Conservation (phyloP, 169 alveolate species). For the Babesia ovis region DNA sequence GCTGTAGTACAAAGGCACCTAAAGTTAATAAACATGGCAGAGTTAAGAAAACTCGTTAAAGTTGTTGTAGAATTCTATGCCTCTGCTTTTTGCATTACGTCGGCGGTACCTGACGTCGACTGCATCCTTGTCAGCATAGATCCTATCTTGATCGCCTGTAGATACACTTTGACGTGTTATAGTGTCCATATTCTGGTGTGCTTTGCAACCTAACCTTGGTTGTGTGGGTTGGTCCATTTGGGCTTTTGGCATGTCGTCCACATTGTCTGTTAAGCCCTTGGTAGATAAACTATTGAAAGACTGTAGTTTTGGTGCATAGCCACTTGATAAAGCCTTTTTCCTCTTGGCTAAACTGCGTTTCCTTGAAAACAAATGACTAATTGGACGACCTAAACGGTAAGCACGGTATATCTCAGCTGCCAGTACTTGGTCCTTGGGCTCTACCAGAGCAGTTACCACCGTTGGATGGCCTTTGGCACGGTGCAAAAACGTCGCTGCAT, state of each 20-base stretch:
- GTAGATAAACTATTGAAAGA: background rate
- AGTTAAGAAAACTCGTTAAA: conserved; percentile 38
- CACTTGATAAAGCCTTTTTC: background rate
- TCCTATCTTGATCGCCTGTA: background rate
- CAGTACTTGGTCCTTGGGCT: conserved; percentile 3
- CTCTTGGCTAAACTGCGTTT: conserved; percentile 41
- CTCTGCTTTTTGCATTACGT: conserved; percentile 6
- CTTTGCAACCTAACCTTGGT: background rate
- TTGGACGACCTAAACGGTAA: background rate
- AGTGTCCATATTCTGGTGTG: background rate
- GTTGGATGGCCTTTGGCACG: conserved; percentile 40
- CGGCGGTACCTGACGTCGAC: conserved; percentile 23
- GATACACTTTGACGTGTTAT: background rate
- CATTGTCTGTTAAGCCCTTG: background rate
- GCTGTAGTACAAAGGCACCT: conserved; percentile 57
- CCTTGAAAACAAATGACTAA: conserved; percentile 44
- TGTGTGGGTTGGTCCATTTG: background rate
- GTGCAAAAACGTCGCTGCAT: conserved; percentile 70
- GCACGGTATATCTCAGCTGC: conserved; percentile 16
- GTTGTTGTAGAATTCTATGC: conserved; percentile 14
- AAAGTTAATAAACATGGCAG: conserved; percentile 61
- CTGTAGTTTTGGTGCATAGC: background rate
- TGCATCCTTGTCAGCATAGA: background rate
- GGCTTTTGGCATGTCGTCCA: background rate
- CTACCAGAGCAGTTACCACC: conserved; percentile 29